phyloP scores from a whole-genome alignment of 2,329 filamentous ascomycete genomes.

The Colletotrichum euphorbiae region DNA sequence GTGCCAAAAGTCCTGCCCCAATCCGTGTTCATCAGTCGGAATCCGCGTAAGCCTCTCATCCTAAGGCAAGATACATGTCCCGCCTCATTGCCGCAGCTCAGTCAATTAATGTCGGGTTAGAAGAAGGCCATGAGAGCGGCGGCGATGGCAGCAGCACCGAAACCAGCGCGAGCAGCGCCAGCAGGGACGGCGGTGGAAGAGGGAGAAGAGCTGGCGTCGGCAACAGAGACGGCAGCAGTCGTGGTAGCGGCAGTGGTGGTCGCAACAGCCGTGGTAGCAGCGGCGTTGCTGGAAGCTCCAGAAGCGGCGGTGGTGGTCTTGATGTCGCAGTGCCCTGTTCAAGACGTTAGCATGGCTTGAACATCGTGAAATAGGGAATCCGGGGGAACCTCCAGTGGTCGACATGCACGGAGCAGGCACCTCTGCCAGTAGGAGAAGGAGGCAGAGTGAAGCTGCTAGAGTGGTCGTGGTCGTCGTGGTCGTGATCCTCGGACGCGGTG shows the following conservation, averaged over 20 bases:
- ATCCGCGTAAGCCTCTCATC: neutral
- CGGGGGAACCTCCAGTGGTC: too few species aligned
- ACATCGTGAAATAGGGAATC: too few species aligned
- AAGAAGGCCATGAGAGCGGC: constrained; percentile 35
- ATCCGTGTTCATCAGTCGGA: constrained; percentile 15
- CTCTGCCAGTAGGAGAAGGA: constrained; percentile 50
- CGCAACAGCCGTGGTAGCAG: too few species aligned
- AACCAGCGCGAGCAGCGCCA: constrained; percentile 24
- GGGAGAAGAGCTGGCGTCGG: constrained; percentile 59
- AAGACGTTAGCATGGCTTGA: constrained; percentile 1
- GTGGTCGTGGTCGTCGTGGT: constrained; percentile 31
- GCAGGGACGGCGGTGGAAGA: constrained; percentile 35
- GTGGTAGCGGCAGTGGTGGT: neutral
- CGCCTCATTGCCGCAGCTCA: neutral
- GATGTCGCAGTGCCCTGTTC: constrained; percentile 35
- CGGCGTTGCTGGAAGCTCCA: neutral
- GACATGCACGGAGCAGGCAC: constrained; percentile 20
- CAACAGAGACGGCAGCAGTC: constrained; percentile 8
- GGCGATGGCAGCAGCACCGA: constrained; percentile 33
- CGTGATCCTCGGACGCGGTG: constrained; percentile 9
- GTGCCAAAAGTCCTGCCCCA: neutral
- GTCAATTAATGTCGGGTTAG: neutral
- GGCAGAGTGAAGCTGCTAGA: constrained; percentile 42
- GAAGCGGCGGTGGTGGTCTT: constrained; percentile 12
- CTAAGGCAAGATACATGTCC: neutral